Evolutionary conservation across 2,329 filamentous ascomycete species (phyloP), one percentile per base, ranked within the genome.

Genomic region (Cladosporium sp.): DNA sequence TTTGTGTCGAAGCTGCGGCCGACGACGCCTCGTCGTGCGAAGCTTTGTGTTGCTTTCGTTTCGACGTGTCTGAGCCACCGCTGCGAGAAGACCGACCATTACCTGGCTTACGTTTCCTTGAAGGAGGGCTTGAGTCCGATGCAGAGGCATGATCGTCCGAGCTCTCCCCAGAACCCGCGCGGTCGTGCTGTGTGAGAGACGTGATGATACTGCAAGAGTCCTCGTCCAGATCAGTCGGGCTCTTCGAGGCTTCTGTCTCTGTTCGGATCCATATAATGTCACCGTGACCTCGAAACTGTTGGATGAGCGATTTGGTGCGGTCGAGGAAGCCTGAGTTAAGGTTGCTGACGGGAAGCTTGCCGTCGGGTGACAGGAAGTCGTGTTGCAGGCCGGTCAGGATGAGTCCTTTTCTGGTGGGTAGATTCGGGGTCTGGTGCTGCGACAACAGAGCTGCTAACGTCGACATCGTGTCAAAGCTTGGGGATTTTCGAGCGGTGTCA

Each of bases 331-430:
- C 80, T 3, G 78, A 70, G n/a, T 62, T 56, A 41, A 81, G 77
- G n/a, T 50, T 50, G 34, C 74, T 74, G 46, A 91, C 81, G 10
- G 83, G 79, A 16, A 96, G 71, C 22, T 83, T 80, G 51, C 87
- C 86, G 46, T 82, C 77, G 1, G 80, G 72, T 6, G 82, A 77
- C 54, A 95, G 73, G 63, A 97, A 95, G 68, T 96, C 92, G 62
- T 95, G 89, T 66, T 97, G 93, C 34, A 95, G 81, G 63, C 95
- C 92, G 58, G 96, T 78, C 14, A 95, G 74, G 16, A 97, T 75
- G 41, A 98, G 77, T 1, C 89, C 92, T 70, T 82, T 81, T 53
- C 78, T 73, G 19, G 80, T 83, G 56, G 79, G 71, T 55, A 84
- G 74, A 50, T 72, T 72, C 13, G 79, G 78, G 49, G 68, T 70